Evolutionary conservation across 2,329 filamentous ascomycete genomes (phyloP), one percentile per base, ranked within the genome.

Genomic region (Neonectria punicea): DNA sequence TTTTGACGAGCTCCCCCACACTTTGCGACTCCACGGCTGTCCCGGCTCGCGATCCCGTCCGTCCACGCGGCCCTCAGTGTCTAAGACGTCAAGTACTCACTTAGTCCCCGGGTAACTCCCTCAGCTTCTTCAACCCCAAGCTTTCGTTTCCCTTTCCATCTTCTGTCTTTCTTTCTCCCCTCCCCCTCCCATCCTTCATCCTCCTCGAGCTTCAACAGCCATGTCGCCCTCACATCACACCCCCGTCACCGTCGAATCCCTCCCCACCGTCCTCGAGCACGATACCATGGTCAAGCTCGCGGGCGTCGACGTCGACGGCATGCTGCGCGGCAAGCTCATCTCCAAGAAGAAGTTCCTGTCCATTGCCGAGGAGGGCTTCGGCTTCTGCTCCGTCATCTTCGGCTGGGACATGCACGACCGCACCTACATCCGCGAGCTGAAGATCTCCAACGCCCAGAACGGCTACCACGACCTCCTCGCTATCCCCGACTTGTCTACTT

Each of bases 401-500:
- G 94, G 94, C 77, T 97, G 94, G 94, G 94, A 98, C 80, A 97
- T 97, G 93, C 94, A 98, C 80, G 94, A 98, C 76, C 86, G 89
- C 82, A 97, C 93, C 11, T 98, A 97, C 79, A 90, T 93, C 78
- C 89, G 87, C 73, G 94, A 97, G 81, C 87, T 97, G 68, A 87
- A 88, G 75, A 91, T 97, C 78, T 96, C 93, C 81, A 97, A 97
- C 81, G 92, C 92, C 71, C 90, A 93, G 75, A 97, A 97, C 77
- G 94, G 94, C 47, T 97, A 97, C 80, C 88, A 91, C 69, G 94
- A 97, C 78, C 82, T 97, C 47, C 86, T 97, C 55, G 94, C 94
- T 14, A 83, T 95, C 41, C 90, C 94, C 1, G 94, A 98, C 76
- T 82, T 97, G 43, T 83, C 81, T 64, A 92, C 87, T 67, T 97